Percentiles rank a stretch among this genome's conserved stretches.
Conservation (phyloP, 192 early-diverging fungal genomes). For the Thoreauomyces humboldtii region DNA sequence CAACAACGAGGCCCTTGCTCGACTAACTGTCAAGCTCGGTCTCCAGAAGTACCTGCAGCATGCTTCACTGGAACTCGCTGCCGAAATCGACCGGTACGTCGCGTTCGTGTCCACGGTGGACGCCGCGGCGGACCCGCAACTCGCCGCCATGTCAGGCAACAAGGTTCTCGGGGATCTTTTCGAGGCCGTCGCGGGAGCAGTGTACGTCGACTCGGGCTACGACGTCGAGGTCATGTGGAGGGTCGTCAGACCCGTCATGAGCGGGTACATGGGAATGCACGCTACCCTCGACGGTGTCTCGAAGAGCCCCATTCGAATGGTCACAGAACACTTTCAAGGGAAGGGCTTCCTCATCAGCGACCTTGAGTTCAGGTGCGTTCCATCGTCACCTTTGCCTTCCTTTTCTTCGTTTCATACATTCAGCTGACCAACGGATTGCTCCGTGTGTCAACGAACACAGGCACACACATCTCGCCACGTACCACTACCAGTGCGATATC, state of each 20-base stretch:
- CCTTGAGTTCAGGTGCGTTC: slow-evolving; percentile 35
- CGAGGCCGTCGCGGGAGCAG: slow-evolving; percentile 78
- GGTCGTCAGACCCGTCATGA: slow-evolving; percentile 43
- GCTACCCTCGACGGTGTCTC: slow-evolving; percentile 38
- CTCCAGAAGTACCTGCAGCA: slow-evolving; percentile 68
- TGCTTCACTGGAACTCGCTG: slow-evolving; percentile 47
- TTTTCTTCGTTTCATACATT: too few species aligned
- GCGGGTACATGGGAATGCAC: slow-evolving; percentile 28
- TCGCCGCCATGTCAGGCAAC: slow-evolving; percentile 53
- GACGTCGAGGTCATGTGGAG: slow-evolving; percentile 45
- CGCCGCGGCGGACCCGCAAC: slow-evolving; percentile 3
- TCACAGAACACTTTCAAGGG: slow-evolving; percentile 44
- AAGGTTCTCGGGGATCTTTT: slow-evolving; percentile 84
- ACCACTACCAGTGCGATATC: slow-evolving; percentile 4
- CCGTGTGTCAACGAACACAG: background rate
- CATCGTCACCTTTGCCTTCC: background rate
- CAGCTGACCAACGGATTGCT: background rate
- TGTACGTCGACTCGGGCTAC: slow-evolving; percentile 79
- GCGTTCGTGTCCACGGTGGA: slow-evolving; percentile 42
- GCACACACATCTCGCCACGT: background rate
- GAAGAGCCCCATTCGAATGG: slow-evolving; percentile 46
- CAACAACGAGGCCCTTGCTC: slow-evolving; percentile 79
- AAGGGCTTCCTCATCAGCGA: slow-evolving; percentile 42
- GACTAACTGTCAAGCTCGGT: slow-evolving; percentile 59
- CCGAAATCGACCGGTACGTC: slow-evolving; percentile 56